Conservation (phyloP, 148 eudicot genomes). For the Cornus suecica region DNA sequence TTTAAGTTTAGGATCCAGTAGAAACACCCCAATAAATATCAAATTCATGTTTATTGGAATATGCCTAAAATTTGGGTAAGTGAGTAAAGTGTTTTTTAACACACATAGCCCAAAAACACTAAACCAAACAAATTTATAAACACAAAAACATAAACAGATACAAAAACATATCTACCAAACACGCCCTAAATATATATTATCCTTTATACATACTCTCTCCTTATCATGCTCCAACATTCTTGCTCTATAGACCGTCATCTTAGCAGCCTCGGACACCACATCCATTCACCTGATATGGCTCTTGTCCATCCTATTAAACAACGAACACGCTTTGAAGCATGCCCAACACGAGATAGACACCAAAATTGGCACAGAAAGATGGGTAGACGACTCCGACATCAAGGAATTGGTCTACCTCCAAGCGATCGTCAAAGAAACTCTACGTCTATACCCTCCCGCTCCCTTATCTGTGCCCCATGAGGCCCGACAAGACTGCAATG, state of each 20-base stretch:
- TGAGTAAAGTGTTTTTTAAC: too few relatives aligned
- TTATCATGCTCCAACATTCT: neutral
- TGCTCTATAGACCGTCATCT: slow-evolving; percentile 10
- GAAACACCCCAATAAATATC: too few relatives aligned
- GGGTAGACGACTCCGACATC: slow-evolving; percentile 25
- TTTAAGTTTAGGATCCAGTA: too few relatives aligned
- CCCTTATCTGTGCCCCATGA: slow-evolving; percentile 20
- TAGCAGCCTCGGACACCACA: slow-evolving; percentile 22
- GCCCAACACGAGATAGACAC: slow-evolving; percentile 21
- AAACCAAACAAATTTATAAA: too few relatives aligned
- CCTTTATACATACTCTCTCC: neutral
- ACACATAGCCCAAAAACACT: too few relatives aligned
- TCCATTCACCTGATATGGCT: slow-evolving; percentile 19
- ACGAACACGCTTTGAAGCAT: slow-evolving; percentile 1
- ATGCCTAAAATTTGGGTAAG: too few relatives aligned
- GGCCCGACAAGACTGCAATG: slow-evolving; percentile 20
- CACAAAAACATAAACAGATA: too few relatives aligned
- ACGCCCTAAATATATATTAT: too few relatives aligned
- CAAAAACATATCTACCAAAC: too few relatives aligned
- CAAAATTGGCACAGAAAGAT: slow-evolving; percentile 16
- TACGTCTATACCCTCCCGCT: slow-evolving; percentile 28
- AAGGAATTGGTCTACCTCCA: slow-evolving; percentile 20
- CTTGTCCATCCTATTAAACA: slow-evolving; percentile 16
- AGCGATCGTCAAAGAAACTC: slow-evolving; percentile 25
- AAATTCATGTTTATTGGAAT: too few relatives aligned